These are phyloP conservation scores for Noccaea bulbosa DNA, from an alignment of 345 rosid genomes.

Conservation along the genomic window DNA sequence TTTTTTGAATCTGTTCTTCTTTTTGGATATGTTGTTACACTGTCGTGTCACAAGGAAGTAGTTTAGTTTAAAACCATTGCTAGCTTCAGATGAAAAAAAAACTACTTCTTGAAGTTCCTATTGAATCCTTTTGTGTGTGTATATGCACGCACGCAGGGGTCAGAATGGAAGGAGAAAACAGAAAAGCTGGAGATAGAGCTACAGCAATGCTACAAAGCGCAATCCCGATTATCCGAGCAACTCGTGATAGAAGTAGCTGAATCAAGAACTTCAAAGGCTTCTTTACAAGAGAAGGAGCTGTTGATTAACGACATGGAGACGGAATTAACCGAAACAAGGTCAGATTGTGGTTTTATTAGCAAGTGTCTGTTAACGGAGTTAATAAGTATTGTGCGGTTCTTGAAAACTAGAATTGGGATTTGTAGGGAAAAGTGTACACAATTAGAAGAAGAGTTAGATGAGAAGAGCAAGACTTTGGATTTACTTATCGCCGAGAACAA, in stretches of 20 bases:
- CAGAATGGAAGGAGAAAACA: conserved; percentile 95
- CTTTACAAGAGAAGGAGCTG: conserved; percentile 70
- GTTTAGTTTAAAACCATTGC: neutral
- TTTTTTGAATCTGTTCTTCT: neutral
- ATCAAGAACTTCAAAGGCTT: conserved; percentile 69
- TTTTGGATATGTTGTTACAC: neutral
- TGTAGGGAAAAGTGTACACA: conserved; percentile 69
- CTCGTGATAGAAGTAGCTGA: conserved; percentile 91
- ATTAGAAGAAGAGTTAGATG: conserved; percentile 63
- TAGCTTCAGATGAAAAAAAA: neutral
- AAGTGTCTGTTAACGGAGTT: conserved; percentile 7
- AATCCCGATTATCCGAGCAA: conserved; percentile 84
- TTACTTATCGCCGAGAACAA: conserved; percentile 66
- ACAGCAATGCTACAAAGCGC: conserved; percentile 94
- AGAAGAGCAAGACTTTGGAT: conserved; percentile 66
- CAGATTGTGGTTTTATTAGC: conserved; percentile 4
- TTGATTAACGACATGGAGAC: conserved; percentile 54
- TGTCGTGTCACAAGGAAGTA: neutral
- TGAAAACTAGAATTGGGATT: neutral
- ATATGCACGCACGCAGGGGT: conserved; percentile 56
- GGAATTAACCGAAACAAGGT: conserved; percentile 64
- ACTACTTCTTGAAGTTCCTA: neutral
- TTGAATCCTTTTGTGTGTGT: conserved; percentile 6
- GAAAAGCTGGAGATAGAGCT: conserved; percentile 77
- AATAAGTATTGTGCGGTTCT: conserved; percentile 3